Conservation (phyloP, 2,329 filamentous ascomycete species). For the Fusarium virguliforme region DNA sequence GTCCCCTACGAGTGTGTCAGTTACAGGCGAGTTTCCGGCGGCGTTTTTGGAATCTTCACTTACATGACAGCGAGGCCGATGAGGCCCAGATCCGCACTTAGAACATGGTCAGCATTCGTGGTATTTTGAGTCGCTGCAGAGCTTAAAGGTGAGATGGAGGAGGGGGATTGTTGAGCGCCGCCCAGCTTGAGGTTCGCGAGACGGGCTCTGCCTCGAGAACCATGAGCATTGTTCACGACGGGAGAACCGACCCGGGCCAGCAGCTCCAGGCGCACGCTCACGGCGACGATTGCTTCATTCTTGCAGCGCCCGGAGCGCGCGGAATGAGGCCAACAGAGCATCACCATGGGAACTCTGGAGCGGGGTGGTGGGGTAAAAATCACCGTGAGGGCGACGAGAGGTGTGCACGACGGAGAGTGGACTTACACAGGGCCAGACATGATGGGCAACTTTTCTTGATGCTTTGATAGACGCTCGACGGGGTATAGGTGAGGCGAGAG, state of each 20-base stretch:
- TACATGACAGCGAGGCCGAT: conserved; percentile 94
- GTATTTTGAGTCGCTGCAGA: conserved; percentile 51
- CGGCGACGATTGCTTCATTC: conserved; percentile 41
- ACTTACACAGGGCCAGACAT: conserved; percentile 81
- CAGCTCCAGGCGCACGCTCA: conserved; percentile 33
- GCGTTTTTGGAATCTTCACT: conserved; percentile 54
- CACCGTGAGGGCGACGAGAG: conserved; percentile 39
- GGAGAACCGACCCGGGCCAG: conserved; percentile 1
- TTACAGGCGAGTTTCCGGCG: conserved; percentile 34
- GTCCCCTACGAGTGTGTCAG: conserved; percentile 66
- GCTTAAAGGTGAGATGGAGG: conserved; percentile 52
- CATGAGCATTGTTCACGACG: conserved; percentile 58
- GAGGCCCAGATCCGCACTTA: conserved; percentile 90
- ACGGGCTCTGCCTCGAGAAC: conserved; percentile 73
- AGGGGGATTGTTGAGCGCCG: conserved; percentile 66
- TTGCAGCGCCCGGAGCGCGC: conserved; percentile 50
- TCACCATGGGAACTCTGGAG: conserved; percentile 48
- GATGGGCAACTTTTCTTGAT: conserved; percentile 56
- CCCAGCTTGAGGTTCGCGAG: conserved; percentile 82
- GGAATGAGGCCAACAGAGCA: conserved; percentile 56
- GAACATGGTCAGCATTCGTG: conserved; percentile 70
- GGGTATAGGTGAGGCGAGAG: conserved; percentile 29
- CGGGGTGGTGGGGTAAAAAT: conserved; percentile 61
- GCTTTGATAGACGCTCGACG: conserved; percentile 20
- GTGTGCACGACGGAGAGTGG: conserved; percentile 44